These are phyloP conservation scores for Cercospora sesami DNA, from an alignment of 2,329 filamentous ascomycete genomes.

Conservation along the genomic window DNA sequence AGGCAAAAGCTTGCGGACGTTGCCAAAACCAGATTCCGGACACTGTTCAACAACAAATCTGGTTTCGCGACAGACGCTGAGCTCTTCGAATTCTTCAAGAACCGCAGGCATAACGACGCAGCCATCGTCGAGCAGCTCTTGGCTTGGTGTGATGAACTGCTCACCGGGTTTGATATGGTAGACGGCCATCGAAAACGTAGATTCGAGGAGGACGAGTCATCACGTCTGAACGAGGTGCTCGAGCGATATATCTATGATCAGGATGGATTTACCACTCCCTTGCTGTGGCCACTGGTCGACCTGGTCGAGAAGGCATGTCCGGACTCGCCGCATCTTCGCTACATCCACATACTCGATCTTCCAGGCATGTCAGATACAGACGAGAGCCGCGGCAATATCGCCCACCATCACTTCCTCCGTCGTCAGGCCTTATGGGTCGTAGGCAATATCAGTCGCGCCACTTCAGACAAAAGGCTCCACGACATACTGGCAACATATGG, in stretches of 20 bases:
- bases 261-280: neutral
- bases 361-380: neutral
- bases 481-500: neutral
- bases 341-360: neutral
- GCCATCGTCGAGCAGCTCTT: neutral
- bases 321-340: neutral
- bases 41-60: neutral
- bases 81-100: neutral
- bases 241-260: neutral
- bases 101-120: neutral
- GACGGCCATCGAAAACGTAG: neutral
- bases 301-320: neutral
- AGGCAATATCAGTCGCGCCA: neutral
- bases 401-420: neutral
- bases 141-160: neutral
- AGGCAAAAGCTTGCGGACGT: neutral
- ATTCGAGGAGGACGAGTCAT: neutral
- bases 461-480: neutral
- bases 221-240: neutral
- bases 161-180: neutral
- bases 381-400: neutral
- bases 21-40: neutral
- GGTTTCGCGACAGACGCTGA: neutral
- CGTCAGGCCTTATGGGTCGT: neutral
- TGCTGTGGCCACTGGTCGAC: neutral